A percentile compares a stretch with the other conserved stretches of the same genome.
These are phyloP conservation scores for Peronospora belbahrii DNA, from an alignment of 352 stramenopile genomes.

Conservation along the genomic window DNA sequence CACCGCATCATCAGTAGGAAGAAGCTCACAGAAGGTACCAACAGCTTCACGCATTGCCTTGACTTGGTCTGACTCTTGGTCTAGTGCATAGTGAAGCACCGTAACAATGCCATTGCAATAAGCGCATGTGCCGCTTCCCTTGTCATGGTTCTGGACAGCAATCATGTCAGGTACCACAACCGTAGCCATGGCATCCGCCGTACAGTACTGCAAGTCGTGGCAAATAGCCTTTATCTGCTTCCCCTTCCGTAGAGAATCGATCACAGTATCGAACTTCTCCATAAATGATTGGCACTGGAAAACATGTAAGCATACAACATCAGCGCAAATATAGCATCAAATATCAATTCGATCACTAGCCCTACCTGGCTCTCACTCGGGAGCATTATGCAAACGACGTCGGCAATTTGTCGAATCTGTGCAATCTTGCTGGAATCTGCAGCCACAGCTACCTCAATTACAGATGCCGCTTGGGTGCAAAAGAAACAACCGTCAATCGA, in stretches of 20 bases:
- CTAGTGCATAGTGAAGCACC: constrained; percentile 48
- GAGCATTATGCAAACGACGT: constrained; percentile 53
- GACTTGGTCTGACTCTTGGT: constrained; percentile 50
- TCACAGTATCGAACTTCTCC: constrained; percentile 46
- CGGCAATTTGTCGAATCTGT: constrained; percentile 52
- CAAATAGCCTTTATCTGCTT: constrained; percentile 54
- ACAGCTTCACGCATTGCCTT: constrained; percentile 52
- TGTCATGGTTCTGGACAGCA: background rate
- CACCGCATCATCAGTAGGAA: constrained; percentile 56
- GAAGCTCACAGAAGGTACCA: constrained; percentile 56
- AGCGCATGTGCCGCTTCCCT: constrained; percentile 37
- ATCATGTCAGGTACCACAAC: constrained; percentile 12
- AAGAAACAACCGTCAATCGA: constrained; percentile 53
- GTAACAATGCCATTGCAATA: constrained; percentile 63
- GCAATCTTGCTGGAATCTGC: constrained; percentile 45
- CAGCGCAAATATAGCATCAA: background rate
- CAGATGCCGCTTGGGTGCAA: constrained; percentile 52
- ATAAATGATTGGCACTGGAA: constrained; percentile 57
- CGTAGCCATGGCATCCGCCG: constrained; percentile 11
- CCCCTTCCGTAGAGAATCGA: constrained; percentile 60
- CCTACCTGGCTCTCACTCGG: constrained; percentile 53
- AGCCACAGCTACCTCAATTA: constrained; percentile 47
- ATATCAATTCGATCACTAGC: background rate
- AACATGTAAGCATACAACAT: constrained; percentile 6
- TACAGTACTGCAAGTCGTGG: constrained; percentile 56